These are phyloP conservation scores for Macrophomina tecta DNA, from an alignment of 2,329 filamentous ascomycete species.

Conservation along the genomic window DNA sequence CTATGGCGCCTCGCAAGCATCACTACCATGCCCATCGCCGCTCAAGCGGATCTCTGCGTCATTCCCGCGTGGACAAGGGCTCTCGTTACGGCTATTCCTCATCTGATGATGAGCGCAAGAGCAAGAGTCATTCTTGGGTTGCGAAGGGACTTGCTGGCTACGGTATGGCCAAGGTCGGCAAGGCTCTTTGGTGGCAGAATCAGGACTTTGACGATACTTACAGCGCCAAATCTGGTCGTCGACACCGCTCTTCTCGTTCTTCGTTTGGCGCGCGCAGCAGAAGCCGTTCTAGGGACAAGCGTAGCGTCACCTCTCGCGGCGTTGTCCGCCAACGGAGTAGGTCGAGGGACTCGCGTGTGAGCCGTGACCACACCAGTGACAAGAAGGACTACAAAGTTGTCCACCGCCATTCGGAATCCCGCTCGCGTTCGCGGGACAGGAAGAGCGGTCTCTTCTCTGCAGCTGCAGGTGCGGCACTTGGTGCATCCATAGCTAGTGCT, in stretches of 20 bases:
- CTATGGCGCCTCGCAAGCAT: conserved; percentile 66
- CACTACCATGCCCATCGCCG: conserved; percentile 56
- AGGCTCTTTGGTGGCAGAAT: conserved; percentile 58
- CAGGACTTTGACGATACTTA: conserved; percentile 67
- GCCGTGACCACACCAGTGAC: conserved; percentile 39
- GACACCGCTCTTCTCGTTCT: conserved; percentile 38
- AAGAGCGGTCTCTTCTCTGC: conserved; percentile 45
- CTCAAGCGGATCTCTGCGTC: conserved; percentile 52
- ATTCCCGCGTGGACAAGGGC: conserved; percentile 63
- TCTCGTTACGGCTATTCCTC: conserved; percentile 61
- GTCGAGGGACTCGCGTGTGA: conserved; percentile 42
- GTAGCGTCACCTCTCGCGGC: conserved; percentile 53
- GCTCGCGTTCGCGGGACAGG: conserved; percentile 49
- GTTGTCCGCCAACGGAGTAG: conserved; percentile 48
- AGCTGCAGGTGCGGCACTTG: conserved; percentile 47
- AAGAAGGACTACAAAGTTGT: conserved; percentile 45
- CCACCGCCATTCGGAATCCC: conserved; percentile 45
- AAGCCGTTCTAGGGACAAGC: conserved; percentile 46
- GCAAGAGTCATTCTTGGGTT: conserved; percentile 57
- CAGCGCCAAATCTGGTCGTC: conserved; percentile 61
- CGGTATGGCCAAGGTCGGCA: conserved; percentile 58
- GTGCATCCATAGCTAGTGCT: conserved; percentile 45
- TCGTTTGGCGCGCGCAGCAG: conserved; percentile 43
- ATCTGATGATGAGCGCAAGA: conserved; percentile 58
- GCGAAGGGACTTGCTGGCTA: conserved; percentile 62